Conservation (phyloP, 352 stramenopile genomes). For the Phytophthora foliorum region DNA sequence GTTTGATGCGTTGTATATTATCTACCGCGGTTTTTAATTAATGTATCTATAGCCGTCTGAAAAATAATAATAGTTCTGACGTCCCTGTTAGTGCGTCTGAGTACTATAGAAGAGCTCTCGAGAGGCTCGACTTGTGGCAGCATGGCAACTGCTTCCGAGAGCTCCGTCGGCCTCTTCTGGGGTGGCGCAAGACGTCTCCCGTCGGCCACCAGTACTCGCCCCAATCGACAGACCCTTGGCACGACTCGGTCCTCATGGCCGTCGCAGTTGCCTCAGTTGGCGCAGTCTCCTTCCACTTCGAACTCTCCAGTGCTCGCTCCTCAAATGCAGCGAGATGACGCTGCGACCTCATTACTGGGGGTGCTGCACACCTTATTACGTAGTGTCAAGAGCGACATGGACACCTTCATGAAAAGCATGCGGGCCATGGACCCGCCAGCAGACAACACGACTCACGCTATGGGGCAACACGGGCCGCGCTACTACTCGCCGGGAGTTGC, state of each 20-base stretch:
- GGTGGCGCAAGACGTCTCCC: constrained; percentile 9
- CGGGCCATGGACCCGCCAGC: constrained; percentile 37
- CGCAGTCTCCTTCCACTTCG: constrained; percentile 7
- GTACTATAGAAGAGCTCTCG: no score
- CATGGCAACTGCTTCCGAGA: constrained; percentile 16
- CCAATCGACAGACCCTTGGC: neutral
- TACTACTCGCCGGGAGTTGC: constrained; percentile 43
- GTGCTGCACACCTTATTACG: constrained; percentile 63
- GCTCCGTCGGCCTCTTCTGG: constrained; percentile 48
- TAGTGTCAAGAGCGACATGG: constrained; percentile 50
- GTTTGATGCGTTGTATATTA: no score
- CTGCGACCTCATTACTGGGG: constrained; percentile 43
- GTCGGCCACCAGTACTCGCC: neutral
- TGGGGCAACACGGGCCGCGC: constrained; percentile 5
- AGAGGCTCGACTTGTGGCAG: no score
- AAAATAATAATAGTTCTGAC: no score
- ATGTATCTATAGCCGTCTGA: no score
- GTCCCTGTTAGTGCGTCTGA: no score
- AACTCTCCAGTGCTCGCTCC: neutral
- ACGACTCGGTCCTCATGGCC: neutral
- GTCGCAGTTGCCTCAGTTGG: constrained; percentile 15
- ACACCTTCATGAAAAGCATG: constrained; percentile 42
- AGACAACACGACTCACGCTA: constrained; percentile 28
- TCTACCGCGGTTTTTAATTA: no score
- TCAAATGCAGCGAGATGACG: constrained; percentile 7